A percentile compares a stretch with the other conserved stretches of the same genome.
Conservation (phyloP, 495 filamentous ascomycete species). For the Lophium mytilinum region DNA sequence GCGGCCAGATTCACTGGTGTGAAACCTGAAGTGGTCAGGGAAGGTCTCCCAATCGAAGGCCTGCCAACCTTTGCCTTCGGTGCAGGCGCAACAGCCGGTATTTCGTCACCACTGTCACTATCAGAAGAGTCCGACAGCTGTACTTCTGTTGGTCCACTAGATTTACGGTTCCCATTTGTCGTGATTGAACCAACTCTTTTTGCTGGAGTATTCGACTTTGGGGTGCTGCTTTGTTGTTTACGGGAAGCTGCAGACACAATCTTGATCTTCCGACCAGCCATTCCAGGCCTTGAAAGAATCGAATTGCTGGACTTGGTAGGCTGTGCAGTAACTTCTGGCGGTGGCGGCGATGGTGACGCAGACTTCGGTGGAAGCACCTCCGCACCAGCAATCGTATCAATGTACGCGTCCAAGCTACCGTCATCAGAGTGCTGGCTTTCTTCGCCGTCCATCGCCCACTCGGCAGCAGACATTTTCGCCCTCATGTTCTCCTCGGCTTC, state of each 20-base stretch:
- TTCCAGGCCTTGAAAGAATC: slow-evolving; percentile 1
- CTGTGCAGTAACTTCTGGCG: neutral
- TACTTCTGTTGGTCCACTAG: neutral
- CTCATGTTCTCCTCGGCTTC: slow-evolving; percentile 21
- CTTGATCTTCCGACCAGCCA: slow-evolving; percentile 9
- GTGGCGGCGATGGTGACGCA: neutral
- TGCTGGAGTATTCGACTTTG: neutral
- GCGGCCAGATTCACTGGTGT: neutral
- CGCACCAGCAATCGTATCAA: slow-evolving; percentile 14
- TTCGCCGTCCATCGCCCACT: slow-evolving; percentile 7
- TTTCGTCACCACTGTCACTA: slow-evolving; percentile 13
- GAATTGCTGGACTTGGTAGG: neutral
- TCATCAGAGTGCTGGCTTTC: slow-evolving; percentile 10
- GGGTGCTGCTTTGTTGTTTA: neutral
- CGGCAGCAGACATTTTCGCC: slow-evolving; percentile 15
- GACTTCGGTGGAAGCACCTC: slow-evolving; percentile 4
- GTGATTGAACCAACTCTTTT: neutral
- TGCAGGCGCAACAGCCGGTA: slow-evolving; percentile 13
- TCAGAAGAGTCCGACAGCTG: slow-evolving; percentile 4
- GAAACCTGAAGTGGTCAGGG: neutral
- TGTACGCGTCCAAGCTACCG: slow-evolving; percentile 8
- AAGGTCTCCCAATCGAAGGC: neutral
- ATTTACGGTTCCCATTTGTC: neutral
- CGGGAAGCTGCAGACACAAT: slow-evolving; percentile 6
- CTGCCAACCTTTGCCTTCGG: neutral